Base-by-base conservation (phyloP, 129 eudicot species). In the Pseudognaphalium luteoalbum region DNA sequence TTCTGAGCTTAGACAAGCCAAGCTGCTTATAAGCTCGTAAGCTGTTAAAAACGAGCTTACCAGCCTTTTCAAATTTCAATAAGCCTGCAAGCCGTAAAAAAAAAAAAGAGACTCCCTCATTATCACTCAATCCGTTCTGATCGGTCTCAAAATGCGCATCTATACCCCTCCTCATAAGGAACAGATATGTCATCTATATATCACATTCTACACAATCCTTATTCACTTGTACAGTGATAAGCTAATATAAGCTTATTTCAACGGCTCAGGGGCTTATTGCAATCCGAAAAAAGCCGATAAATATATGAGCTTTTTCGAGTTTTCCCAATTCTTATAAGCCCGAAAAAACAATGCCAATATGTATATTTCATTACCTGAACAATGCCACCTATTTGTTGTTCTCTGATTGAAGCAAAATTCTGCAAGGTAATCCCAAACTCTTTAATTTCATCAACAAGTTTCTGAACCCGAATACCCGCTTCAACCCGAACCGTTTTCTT, bases 351-450 rank as follows among this genome's bases (percentile, higher is more conserved):
- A 34, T 16, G 25, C 8, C 60, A 54, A 54, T 54, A 2, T 2
- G 6, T 19, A 25, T 19, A 47, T 65, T 2, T n/a, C 8, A 11
- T 25, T 35, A 52, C 98, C 96, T 93, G 98, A 84, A 93, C 60
- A 83, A 93, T 87, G 78, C 98, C 98, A 32, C 97, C 98, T 84
- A 94, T 80, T 76, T 94, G 98, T 74, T 91, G 98, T 69, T 94
- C 98, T 35, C 98, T 87, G 52, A 94, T 94, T 0, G 98, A 94
- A 6, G 98, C 98, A 42, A 90, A 94, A 80, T 94, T 94, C 84
- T 94, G 97, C 85, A 94, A 78, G 77, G 96, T 94, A 59, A 94
- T 72, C 11, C 98, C 97, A 79, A 78, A 58, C 42, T 88, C 97
- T 77, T 94, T 94, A 39, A 94, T 84, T 81, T 83, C 91, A 85